Conservation (phyloP, 257 asterid genomes). For the Penstemon eatonii region DNA sequence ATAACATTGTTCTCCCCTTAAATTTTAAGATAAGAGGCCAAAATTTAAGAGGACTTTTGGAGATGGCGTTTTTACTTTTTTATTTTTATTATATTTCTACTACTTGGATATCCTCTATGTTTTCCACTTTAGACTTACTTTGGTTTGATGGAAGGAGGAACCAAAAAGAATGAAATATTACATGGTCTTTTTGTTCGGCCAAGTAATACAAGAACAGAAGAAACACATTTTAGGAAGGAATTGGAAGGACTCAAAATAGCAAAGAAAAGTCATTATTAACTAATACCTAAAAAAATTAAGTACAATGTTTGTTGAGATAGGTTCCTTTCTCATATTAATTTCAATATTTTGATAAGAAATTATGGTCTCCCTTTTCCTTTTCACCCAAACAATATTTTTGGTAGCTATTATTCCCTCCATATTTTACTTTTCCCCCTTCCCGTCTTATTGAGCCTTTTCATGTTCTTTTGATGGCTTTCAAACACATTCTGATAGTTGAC, state of each 20-base stretch:
- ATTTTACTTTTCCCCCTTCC: neutral
- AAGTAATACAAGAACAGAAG: neutral
- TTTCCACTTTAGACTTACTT: constrained; percentile 16
- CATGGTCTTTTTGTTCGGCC: neutral
- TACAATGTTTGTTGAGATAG: neutral
- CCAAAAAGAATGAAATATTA: neutral
- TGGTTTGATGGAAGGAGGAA: constrained; percentile 4
- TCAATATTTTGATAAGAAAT: constrained; percentile 10
- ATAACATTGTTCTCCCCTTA: too few species aligned
- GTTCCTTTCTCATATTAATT: neutral
- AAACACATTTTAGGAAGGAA: constrained; percentile 5
- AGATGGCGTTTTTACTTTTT: neutral
- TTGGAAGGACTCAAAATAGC: neutral
- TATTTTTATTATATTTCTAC: too few species aligned
- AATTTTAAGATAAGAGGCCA: too few species aligned
- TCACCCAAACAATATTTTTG: constrained; percentile 8
- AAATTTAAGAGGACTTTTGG: too few species aligned
- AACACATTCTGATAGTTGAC: neutral
- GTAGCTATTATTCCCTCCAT: constrained; percentile 15
- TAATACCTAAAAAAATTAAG: constrained; percentile 1
- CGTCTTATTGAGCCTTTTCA: constrained; percentile 15
- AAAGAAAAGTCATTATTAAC: neutral
- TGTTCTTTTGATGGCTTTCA: constrained; percentile 13
- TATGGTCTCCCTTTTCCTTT: constrained; percentile 13
- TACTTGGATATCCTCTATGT: neutral